Evolutionary conservation across 305 asterid species (phyloP).

Genomic region (Stenogyne calaminthoides): DNA sequence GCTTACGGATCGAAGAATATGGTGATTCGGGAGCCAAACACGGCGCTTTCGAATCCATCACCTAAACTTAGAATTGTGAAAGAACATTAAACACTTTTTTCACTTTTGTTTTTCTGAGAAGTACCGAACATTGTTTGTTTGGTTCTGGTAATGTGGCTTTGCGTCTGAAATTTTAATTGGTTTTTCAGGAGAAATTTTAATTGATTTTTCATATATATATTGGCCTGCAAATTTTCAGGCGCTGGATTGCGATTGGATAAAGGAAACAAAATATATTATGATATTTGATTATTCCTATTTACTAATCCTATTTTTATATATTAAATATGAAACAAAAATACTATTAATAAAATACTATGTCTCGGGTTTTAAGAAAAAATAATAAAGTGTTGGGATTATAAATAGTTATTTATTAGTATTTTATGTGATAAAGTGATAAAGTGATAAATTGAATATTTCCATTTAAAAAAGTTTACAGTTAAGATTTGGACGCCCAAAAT

Average conservation of each 20-base stretch:
- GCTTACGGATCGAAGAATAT: conserved; percentile 55
- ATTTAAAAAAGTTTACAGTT: too few relatives aligned
- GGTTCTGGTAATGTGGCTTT: conserved; percentile 30
- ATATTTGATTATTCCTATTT: neutral
- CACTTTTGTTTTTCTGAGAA: conserved; percentile 14
- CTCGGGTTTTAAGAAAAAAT: too few relatives aligned
- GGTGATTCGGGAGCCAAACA: conserved; percentile 33
- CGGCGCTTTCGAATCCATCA: conserved; percentile 42
- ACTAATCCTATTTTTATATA: neutral
- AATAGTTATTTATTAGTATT: too few relatives aligned
- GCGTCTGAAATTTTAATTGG: neutral
- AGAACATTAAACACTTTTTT: conserved; percentile 23
- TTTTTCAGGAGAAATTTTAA: neutral
- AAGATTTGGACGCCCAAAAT: too few relatives aligned
- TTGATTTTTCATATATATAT: neutral
- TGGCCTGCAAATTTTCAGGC: conserved; percentile 7
- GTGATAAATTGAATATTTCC: too few relatives aligned
- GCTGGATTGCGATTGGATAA: conserved; percentile 4
- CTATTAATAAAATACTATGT: too few relatives aligned
- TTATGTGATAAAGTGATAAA: too few relatives aligned
- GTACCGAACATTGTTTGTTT: conserved; percentile 15
- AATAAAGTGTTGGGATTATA: too few relatives aligned
- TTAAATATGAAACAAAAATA: too few relatives aligned
- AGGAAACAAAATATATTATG: neutral
- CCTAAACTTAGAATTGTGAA: conserved; percentile 30